Base-by-base conservation (phyloP, 805 yeast genomes). In the Candida odintsovae region DNA sequence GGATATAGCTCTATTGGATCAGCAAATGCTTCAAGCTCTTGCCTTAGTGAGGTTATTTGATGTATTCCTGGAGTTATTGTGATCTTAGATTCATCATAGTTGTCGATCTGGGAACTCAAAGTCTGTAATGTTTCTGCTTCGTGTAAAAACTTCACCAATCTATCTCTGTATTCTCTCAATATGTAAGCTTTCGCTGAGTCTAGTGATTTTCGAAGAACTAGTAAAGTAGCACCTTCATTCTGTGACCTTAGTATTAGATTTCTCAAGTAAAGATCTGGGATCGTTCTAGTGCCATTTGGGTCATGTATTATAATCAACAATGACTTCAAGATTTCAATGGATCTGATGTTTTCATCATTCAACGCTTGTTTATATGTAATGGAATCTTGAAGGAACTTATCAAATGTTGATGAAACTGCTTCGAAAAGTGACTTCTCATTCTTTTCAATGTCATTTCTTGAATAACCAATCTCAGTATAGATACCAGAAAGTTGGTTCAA, bases 381-480 rank as follows among this genome's bases (percentile, higher is more conserved):
- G 1, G 76, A 71, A 26, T 65, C 66, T 2, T 62, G 52, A 22
- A 67, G 59, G 47, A 67, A 77, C 48, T 69, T 66, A 19, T 69
- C 62, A 26, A 80, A 76, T 1, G 80, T 74, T 23, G 69, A 68
- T 31, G 80, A 73, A 6, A 80, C 66, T 5, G 70, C 70, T 15
- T 64, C 69, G 52, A 80, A 79, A 13, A 80, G 72, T 39, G 69
- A 68, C 29, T 71, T 62, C 52, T 77, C 80, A 52, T 77, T 80
- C 33, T 62, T 62, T 13, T 72, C 57, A 2, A 77, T 73, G 47
- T 79, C 83, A 9, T 60, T 55, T n/a, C 68, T 59, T 1, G 82
- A 69, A 55, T 75, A 78, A 1, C 86, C 86, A 37, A 80, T 80
- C 47, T 70, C 73, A 41, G 67, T 66, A 57, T 78, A 78, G 10